Evolutionary conservation across 1,284 basidiomycete genomes (phyloP).

Genomic region (Phaffia rhodozyma): DNA sequence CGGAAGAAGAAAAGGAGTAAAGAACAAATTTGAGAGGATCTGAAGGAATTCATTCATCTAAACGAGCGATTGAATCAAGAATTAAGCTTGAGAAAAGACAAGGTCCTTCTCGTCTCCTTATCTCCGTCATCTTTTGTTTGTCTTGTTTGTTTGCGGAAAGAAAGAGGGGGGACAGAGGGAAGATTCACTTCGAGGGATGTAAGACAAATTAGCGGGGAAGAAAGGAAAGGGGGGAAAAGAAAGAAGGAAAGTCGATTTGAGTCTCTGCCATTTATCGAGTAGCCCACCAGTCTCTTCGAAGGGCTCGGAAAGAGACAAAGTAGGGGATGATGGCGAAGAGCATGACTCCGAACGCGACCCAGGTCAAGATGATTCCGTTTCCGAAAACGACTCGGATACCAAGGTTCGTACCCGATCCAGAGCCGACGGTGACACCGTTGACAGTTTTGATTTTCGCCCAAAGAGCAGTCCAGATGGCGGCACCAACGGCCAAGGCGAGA

Average conservation of each 20-base stretch:
- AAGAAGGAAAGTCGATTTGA: background rate
- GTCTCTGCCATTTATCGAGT: too few relatives aligned
- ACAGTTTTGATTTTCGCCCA: slow-evolving; percentile 1
- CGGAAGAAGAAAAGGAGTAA: too few relatives aligned
- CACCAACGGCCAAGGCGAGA: slow-evolving; percentile 26
- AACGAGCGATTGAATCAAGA: too few relatives aligned
- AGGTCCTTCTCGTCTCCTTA: too few relatives aligned
- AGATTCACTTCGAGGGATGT: too few relatives aligned
- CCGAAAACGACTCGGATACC: slow-evolving; percentile 7
- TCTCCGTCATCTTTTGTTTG: too few relatives aligned
- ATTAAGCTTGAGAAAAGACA: too few relatives aligned
- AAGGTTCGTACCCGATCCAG: background rate
- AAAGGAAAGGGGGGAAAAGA: background rate
- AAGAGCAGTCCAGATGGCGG: slow-evolving; percentile 34
- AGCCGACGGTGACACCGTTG: background rate
- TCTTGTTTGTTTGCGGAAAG: too few relatives aligned
- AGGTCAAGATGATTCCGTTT: slow-evolving; percentile 21
- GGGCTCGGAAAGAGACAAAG: slow-evolving; percentile 27
- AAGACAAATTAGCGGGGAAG: background rate
- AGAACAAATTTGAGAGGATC: too few relatives aligned
- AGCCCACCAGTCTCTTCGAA: too few relatives aligned
- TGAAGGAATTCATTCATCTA: too few relatives aligned
- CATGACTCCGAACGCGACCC: slow-evolving; percentile 34
- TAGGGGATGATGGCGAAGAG: slow-evolving; percentile 33
- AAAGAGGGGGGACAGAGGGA: too few relatives aligned